Base-by-base conservation (phyloP, 352 stramenopile genomes). In the Phytophthora palmivora region DNA sequence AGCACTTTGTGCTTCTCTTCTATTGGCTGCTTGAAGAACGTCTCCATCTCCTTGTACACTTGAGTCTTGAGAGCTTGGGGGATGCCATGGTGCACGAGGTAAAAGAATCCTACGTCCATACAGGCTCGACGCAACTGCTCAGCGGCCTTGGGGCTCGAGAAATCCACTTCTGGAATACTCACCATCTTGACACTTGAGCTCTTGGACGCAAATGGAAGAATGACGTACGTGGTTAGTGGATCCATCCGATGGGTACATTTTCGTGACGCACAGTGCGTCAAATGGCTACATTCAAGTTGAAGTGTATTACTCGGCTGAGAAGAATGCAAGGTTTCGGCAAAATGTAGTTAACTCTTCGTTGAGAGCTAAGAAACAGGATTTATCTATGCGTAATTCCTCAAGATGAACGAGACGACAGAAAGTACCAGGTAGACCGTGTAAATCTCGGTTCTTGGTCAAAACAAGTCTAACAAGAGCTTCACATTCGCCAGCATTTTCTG, bases 21-120 rank as follows among this genome's bases (percentile, higher is more conserved):
- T 8, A 65, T 21, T 8, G 79, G 63, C 46, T 87, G 74, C 28
- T 58, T 51, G 61, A 91, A 91, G 67, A 91, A 91, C 9, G 58
- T 18, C 14, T 19, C 41, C 78, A 89, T 89, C 56, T 89, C 79
- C n/a, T 39, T 55, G 67, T 91, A 89, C 57, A 91, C 58, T 52
- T 76, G 53, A 6, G 52, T 44, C 11, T 79, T 37, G 12, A 91
- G 76, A 15, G 41, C 33, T 1, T 46, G 21, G 1, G 63, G 22
- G 16, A 91, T 66, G 63, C 68, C 74, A 48, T 91, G 82, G 42
- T 83, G 64, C 21, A 78, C 58, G 8, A 91, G 58, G 52, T 91
- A 91, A 74, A 91, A 91, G 75, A 91, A 91, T 18, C 82, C 79
- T 16, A 91, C 77, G 5, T 83, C 61, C 11, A 63, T 82, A 45